These are phyloP conservation scores for Pinus tabuliformis DNA, from an alignment of 75 land plant species.

Conservation along the genomic window DNA sequence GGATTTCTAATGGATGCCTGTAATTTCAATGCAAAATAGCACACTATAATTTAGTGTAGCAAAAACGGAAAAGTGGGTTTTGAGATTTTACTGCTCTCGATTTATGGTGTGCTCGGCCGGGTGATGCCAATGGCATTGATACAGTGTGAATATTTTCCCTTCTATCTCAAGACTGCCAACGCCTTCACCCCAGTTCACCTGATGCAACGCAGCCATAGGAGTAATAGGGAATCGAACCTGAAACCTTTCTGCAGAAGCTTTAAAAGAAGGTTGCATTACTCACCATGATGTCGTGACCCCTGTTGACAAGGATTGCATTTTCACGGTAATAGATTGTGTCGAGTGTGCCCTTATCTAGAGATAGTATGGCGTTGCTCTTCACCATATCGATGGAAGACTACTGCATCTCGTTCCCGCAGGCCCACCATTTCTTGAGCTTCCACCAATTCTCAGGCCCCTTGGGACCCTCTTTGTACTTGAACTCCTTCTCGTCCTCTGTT, in stretches of 20 bases:
- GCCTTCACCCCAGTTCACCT: slow-evolving; percentile 20
- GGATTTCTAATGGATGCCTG: slow-evolving; percentile 42
- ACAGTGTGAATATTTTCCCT: not conserved
- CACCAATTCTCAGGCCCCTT: slow-evolving; percentile 43
- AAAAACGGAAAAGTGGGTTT: too few species aligned
- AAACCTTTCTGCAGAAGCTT: not conserved
- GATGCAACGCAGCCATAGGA: not conserved
- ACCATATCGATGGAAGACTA: slow-evolving; percentile 42
- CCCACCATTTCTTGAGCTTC: slow-evolving; percentile 25
- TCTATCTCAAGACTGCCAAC: slow-evolving; percentile 29
- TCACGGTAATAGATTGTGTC: slow-evolving; percentile 2
- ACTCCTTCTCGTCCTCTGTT: slow-evolving; percentile 22
- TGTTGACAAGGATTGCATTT: slow-evolving; percentile 12
- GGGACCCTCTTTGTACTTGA: slow-evolving; percentile 21
- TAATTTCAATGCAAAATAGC: too few species aligned
- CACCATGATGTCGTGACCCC: slow-evolving; percentile 29
- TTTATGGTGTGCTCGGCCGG: too few species aligned
- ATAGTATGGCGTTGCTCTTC: not conserved
- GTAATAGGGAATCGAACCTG: not conserved
- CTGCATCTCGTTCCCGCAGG: slow-evolving; percentile 22
- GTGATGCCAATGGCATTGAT: too few species aligned
- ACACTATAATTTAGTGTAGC: too few species aligned
- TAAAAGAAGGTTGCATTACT: not conserved
- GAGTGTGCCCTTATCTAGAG: not conserved
- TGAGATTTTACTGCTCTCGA: too few species aligned